phyloP scores from a whole-genome alignment of 2,329 filamentous ascomycete species.

The Fusarium acutatum region DNA sequence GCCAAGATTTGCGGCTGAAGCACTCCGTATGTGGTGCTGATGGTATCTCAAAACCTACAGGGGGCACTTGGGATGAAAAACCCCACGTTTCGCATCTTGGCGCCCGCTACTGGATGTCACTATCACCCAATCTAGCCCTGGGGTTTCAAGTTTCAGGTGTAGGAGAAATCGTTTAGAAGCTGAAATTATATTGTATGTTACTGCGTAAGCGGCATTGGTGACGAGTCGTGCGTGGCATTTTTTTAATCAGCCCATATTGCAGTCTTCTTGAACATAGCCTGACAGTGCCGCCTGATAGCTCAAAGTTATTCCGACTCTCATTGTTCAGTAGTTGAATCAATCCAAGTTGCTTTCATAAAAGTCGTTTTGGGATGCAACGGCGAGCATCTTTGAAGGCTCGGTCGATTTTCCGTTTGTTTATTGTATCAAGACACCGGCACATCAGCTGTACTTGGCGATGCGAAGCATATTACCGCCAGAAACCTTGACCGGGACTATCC shows the following conservation, averaged over 20 bases:
- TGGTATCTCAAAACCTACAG: neutral
- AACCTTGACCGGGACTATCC: neutral
- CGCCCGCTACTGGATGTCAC: neutral
- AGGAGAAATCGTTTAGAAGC: neutral
- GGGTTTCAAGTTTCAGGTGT: neutral
- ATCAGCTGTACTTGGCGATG: neutral
- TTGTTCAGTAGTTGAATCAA: fast-evolving
- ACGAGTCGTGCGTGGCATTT: neutral
- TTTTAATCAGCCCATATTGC: neutral
- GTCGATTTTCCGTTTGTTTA: fast-evolving
- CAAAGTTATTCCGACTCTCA: fast-evolving
- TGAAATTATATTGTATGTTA: neutral
- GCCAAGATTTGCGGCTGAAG: neutral
- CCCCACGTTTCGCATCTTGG: neutral
- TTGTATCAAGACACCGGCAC: neutral
- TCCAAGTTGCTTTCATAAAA: fast-evolving
- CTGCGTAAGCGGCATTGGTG: neutral
- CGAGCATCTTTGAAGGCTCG: fast-evolving
- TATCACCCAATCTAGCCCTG: neutral
- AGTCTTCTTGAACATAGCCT: neutral
- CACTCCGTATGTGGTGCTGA: neutral
- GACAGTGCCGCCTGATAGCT: no score
- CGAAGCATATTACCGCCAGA: neutral
- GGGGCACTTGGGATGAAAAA: neutral
- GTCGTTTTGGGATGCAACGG: no score